Conservation (phyloP, 768 basidiomycete genomes). For the Serendipita sp. region DNA sequence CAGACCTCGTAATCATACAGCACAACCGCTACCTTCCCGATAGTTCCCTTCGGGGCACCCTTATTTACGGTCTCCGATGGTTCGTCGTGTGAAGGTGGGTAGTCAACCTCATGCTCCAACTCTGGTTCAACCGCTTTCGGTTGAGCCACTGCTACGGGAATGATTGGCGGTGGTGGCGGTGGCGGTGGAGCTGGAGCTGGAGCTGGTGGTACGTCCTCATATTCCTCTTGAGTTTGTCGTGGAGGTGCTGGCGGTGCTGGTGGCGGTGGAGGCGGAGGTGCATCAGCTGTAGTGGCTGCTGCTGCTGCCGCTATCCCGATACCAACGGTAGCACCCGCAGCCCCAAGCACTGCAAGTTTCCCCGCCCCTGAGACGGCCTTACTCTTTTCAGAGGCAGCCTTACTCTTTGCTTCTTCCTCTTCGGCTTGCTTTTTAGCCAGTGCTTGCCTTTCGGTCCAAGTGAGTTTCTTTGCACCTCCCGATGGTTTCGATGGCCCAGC, state of each 20-base stretch:
- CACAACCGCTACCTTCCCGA: conserved; percentile 47
- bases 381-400: conserved; percentile 26
- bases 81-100: conserved; percentile 16
- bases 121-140: conserved; percentile 7
- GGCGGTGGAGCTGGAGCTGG: conserved; percentile 29
- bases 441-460: conserved; percentile 89
- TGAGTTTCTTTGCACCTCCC: conserved; percentile 55
- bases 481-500: conserved; percentile 3
- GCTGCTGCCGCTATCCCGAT: conserved; percentile 13
- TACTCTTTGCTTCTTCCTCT: conserved; percentile 58
- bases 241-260: conserved; percentile 22
- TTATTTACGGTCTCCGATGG: conserved; percentile 11
- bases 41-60: conserved; percentile 8
- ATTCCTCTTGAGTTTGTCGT: too few species aligned
- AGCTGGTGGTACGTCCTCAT: conserved; percentile 22
- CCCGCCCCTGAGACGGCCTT: conserved; percentile 10
- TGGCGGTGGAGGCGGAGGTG: conserved; percentile 17
- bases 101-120: conserved; percentile 2
- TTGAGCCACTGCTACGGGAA: conserved; percentile 2
- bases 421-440: conserved; percentile 74
- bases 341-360: conserved; percentile 18
- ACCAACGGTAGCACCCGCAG: conserved; percentile 22
- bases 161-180: conserved; percentile 18
- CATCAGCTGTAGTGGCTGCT: conserved; percentile 11
- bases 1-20: conserved; percentile 64